These are phyloP conservation scores for Tetrahymena thermophila DNA, from an alignment of 73 alveolate genomes.

Conservation along the genomic window DNA sequence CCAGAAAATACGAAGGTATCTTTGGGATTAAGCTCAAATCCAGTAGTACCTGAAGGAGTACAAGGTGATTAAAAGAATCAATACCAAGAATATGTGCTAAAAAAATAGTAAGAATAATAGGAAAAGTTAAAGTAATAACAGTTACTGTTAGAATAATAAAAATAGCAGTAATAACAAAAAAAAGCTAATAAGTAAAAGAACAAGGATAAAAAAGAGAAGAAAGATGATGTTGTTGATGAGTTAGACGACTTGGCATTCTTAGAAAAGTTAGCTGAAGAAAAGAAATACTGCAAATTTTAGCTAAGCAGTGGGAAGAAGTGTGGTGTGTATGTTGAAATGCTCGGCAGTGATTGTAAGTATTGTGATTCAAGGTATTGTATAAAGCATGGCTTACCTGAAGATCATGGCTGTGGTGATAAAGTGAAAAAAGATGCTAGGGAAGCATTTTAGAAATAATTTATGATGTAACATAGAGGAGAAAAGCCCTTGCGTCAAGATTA, in stretches of 20 bases:
- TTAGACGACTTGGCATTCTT: slow-evolving; percentile 34
- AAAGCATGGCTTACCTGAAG: slow-evolving; percentile 50
- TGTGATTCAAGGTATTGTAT: slow-evolving; percentile 39
- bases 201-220: not conserved
- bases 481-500: not conserved
- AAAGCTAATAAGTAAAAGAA: not conserved
- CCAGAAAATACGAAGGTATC: not conserved
- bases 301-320: slow-evolving; percentile 2
- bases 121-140: not conserved
- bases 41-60: not conserved
- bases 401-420: slow-evolving; percentile 57
- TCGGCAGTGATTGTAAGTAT: slow-evolving; percentile 14
- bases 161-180: not conserved
- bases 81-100: not conserved
- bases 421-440: slow-evolving; percentile 32
- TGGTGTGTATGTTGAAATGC: not conserved
- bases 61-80: not conserved
- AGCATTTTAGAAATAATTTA: not conserved
- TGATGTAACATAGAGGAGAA: not conserved
- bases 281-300: slow-evolving; percentile 1
- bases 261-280: not conserved
- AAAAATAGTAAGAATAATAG: not conserved
- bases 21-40: not conserved
- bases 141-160: not conserved
- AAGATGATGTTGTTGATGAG: not conserved